Base-by-base conservation (phyloP, 106 monocot species). In the Allium cepa region DNA sequence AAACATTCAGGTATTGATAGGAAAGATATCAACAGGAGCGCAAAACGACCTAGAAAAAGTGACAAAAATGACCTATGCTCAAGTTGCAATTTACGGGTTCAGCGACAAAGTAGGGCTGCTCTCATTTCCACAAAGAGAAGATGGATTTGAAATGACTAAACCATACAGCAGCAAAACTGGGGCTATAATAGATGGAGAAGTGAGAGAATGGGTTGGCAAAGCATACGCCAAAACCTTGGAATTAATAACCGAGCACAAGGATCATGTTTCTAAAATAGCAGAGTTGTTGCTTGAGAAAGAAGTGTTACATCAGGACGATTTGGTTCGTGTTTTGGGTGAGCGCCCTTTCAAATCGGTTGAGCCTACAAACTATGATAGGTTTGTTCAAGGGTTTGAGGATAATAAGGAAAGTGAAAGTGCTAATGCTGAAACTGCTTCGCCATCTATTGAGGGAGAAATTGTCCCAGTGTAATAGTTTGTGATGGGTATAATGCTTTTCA, bases 31-130 rank as follows among this genome's bases (percentile, higher is more conserved):
- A 12, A 12, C 53, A 4, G 97, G 97, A 28, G 97, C 97, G 17
- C 92, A 99, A 56, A 87, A 99, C 57, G 97, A 99, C 70, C 27
- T 99, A 65, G 97, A 99, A 71, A 99, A 99, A 64, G 97, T 92
- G 50, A 99, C 97, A 8, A 92, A 87, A 64, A 92, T 99, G 97
- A 92, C 97, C 0, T 99, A 99, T 53, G 97, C 92, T 1, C 97
- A 92, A 63, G 92, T 99, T 48, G 97, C 97, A 36, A 80, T 99
- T 11, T 99, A 99, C 69, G 97, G 97, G 9, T 97, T 97, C 73
- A 97, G 97, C 16, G 92, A 92, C 15, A 99, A 99, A 72, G 87
- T 92, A 1, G 97, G 92, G 10, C 97, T 99, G 22, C 87, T 99
- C 11, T 97, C 96, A 5, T 97, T 97, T 63, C 97, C 97, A 17